These are phyloP conservation scores for Limtongia smithiae DNA, from an alignment of 805 yeast species.

Conservation along the genomic window DNA sequence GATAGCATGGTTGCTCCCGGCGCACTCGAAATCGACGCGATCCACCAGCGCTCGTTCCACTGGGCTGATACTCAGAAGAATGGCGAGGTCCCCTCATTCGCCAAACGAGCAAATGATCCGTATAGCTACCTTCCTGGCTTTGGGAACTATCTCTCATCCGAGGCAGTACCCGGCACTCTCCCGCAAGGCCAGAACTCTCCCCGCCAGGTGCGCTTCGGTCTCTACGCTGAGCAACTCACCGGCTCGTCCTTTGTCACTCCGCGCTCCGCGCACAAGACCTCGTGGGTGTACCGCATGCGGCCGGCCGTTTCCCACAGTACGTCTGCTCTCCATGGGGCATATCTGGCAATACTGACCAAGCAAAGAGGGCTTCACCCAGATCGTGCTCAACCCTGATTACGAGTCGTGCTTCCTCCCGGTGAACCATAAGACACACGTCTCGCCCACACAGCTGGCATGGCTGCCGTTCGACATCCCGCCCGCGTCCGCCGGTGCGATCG, in stretches of 20 bases:
- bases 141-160: constrained; percentile 6
- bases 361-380: constrained; percentile 16
- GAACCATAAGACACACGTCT: constrained; percentile 13
- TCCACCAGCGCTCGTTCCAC: constrained; percentile 10
- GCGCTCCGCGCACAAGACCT: constrained; percentile 6
- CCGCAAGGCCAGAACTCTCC: constrained; percentile 16
- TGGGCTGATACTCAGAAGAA: constrained; percentile 15
- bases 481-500: constrained; percentile 12
- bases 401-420: constrained; percentile 18
- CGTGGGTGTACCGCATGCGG: constrained; percentile 18
- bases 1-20: too few species aligned
- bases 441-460: constrained; percentile 33
- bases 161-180: constrained; percentile 12
- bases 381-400: constrained; percentile 12
- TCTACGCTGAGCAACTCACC: constrained; percentile 35
- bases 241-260: constrained; percentile 32
- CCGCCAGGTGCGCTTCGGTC: constrained; percentile 23
- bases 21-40: not conserved
- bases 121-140: constrained; percentile 5
- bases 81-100: constrained; percentile 11
- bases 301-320: constrained; percentile 14
- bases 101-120: constrained; percentile 10
- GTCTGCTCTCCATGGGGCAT: not conserved
- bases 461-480: constrained; percentile 28
- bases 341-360: not conserved